Evolutionary conservation across 179 eudicot genomes (phyloP).

Genomic region (Silene noctiflora): DNA sequence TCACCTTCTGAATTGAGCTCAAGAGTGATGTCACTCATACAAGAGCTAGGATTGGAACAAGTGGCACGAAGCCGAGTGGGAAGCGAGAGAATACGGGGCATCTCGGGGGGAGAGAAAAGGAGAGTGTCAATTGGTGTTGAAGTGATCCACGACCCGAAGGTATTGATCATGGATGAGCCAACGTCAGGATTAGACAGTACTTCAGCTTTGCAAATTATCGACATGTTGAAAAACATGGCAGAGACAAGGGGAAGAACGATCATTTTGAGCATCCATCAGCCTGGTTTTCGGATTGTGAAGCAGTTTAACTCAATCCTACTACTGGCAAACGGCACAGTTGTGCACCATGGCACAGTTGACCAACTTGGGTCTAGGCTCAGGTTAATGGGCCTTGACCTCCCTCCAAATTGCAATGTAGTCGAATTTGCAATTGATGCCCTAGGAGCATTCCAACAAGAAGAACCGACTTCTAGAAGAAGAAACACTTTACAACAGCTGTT

Average conservation of each 20-base stretch:
- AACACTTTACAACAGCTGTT: conserved; percentile 80
- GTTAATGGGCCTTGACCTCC: conserved; percentile 61
- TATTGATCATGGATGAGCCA: conserved; percentile 91
- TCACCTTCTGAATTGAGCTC: conserved; percentile 36
- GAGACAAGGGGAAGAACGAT: conserved; percentile 67
- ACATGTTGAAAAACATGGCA: conserved; percentile 84
- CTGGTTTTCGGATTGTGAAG: conserved; percentile 87
- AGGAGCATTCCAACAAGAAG: conserved; percentile 45
- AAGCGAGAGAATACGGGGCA: conserved; percentile 61
- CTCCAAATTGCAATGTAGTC: conserved; percentile 61
- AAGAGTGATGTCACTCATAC: conserved; percentile 57
- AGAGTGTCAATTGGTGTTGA: conserved; percentile 94
- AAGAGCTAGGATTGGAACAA: conserved; percentile 69
- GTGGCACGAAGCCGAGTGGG: conserved; percentile 71
- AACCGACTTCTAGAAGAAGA: conserved; percentile 23
- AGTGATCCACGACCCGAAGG: conserved; percentile 78
- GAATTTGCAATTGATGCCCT: conserved; percentile 95
- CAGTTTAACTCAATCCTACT: conserved; percentile 65
- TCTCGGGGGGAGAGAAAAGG: conserved; percentile 91
- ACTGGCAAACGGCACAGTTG: conserved; percentile 68
- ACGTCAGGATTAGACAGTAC: conserved; percentile 94
- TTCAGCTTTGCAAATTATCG: conserved; percentile 84
- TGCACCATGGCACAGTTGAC: conserved; percentile 81
- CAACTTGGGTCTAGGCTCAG: conserved; percentile 45
- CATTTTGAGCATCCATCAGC: conserved; percentile 87